Evolutionary conservation across 164 flowering plant genomes (phyloP).

Genomic region (Chimonanthus salicifolius): DNA sequence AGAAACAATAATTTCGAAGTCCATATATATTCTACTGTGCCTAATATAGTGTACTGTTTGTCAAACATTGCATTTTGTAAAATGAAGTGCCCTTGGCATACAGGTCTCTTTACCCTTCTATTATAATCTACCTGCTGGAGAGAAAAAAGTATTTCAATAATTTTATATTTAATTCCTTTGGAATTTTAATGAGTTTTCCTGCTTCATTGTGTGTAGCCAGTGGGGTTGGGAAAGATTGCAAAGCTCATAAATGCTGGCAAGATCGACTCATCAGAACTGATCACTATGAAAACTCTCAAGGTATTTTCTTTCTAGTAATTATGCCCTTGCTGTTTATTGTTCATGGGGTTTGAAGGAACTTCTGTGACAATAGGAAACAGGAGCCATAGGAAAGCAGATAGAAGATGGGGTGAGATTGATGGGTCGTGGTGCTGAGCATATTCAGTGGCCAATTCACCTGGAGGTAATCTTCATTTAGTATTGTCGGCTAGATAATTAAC

Average conservation of each 20-base stretch:
- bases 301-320: conserved; percentile 22
- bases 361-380: conserved; percentile 48
- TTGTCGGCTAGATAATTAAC: neutral
- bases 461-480: conserved; percentile 51
- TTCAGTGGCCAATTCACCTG: conserved; percentile 94
- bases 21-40: too few relatives aligned
- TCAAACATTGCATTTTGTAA: neutral
- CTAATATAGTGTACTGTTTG: neutral
- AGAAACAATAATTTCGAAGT: too few relatives aligned
- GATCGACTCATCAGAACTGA: conserved; percentile 91
- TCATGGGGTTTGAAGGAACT: neutral
- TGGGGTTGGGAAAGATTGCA: conserved; percentile 93
- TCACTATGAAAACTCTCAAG: conserved; percentile 97
- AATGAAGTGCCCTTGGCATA: neutral
- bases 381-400: conserved; percentile 89
- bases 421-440: conserved; percentile 93
- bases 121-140: neutral
- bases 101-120: neutral
- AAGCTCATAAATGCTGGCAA: conserved; percentile 87
- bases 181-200: neutral
- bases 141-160: neutral
- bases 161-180: too few relatives aligned
- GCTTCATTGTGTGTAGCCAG: conserved; percentile 49
- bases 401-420: conserved; percentile 88
- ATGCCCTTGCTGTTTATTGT: conserved; percentile 3